These are phyloP conservation scores for Cyclostephanos invisitatus DNA, from an alignment of 108 stramenopile species.

Conservation along the genomic window DNA sequence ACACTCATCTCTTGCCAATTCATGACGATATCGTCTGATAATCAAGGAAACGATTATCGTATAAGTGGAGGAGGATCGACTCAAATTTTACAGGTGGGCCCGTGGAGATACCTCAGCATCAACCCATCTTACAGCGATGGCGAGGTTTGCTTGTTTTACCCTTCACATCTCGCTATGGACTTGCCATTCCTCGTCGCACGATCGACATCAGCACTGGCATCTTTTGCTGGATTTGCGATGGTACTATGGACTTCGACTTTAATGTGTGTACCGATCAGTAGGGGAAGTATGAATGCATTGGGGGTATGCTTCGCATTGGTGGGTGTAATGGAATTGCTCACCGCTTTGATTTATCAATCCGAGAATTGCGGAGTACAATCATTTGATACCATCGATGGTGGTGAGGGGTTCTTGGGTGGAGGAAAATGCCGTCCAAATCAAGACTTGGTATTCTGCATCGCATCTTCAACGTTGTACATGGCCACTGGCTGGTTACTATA, in stretches of 20 bases:
- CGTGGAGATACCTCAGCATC: constrained; percentile 30
- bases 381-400: constrained; percentile 7
- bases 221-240: constrained; percentile 26
- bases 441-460: constrained; percentile 38
- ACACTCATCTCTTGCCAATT: constrained; percentile 29
- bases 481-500: constrained; percentile 31
- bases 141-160: constrained; percentile 31
- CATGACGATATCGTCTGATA: constrained; percentile 29
- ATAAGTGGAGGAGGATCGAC: background rate
- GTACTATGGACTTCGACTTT: constrained; percentile 34
- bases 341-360: constrained; percentile 14
- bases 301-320: constrained; percentile 14
- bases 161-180: constrained; percentile 25
- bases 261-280: constrained; percentile 24
- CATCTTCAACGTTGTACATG: constrained; percentile 33
- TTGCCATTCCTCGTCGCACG: constrained; percentile 26
- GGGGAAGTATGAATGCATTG: constrained; percentile 10
- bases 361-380: constrained; percentile 19
- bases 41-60: background rate
- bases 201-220: constrained; percentile 17
- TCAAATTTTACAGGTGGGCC: constrained; percentile 35
- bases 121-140: constrained; percentile 10
- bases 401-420: constrained; percentile 32
- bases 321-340: constrained; percentile 12
- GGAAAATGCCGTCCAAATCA: constrained; percentile 27